phyloP scores from a whole-genome alignment of 2,329 filamentous ascomycete genomes.

The Apiospora marii region DNA sequence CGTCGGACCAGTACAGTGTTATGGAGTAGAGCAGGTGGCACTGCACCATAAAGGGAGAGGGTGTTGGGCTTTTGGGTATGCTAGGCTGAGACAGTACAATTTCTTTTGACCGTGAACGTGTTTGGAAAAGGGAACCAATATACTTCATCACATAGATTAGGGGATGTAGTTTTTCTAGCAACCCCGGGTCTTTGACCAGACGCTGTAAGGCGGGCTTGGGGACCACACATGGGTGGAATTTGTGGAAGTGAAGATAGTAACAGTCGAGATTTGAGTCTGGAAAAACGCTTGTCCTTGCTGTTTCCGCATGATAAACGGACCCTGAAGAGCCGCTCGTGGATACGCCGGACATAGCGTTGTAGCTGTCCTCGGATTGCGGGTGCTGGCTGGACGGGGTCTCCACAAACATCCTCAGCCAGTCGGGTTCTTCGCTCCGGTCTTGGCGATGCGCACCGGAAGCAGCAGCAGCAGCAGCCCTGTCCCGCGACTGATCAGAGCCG shows the following conservation, averaged over 20 bases:
- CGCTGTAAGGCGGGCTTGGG: slow-evolving; percentile 31
- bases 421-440: slow-evolving; percentile 2
- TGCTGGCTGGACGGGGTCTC: background rate
- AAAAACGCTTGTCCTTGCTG: slow-evolving; percentile 6
- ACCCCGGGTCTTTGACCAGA: slow-evolving; percentile 24
- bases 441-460: background rate
- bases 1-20: slow-evolving; percentile 44
- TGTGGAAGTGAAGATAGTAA: slow-evolving; percentile 48
- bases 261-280: slow-evolving; percentile 40
- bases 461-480: background rate
- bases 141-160: slow-evolving; percentile 42
- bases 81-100: slow-evolving; percentile 24
- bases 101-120: slow-evolving; percentile 24
- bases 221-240: slow-evolving; percentile 41
- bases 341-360: background rate
- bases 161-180: slow-evolving; percentile 30
- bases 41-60: slow-evolving; percentile 45
- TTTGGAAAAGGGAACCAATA: slow-evolving; percentile 45
- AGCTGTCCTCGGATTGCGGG: background rate
- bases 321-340: background rate
- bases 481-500: background rate
- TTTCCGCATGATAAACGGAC: slow-evolving; percentile 10
- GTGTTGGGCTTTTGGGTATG: slow-evolving; percentile 21
- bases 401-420: background rate
- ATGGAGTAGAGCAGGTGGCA: slow-evolving; percentile 47